Base-by-base conservation (phyloP, 2,329 filamentous ascomycete genomes). In the Tolypocladium inflatum region DNA sequence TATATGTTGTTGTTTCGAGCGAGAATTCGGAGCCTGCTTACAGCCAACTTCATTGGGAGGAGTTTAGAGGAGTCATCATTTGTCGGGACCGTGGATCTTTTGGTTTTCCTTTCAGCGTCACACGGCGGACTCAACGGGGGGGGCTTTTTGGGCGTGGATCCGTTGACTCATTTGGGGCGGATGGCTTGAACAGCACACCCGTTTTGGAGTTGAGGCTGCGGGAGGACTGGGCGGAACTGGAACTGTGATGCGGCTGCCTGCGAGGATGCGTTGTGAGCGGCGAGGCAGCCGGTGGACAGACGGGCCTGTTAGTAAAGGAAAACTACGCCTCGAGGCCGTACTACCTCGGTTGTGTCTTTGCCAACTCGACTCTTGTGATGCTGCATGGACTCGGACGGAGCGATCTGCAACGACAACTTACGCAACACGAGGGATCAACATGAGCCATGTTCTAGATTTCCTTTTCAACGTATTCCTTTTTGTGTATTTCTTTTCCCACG, bases 41-140 rank as follows among this genome's bases (percentile, higher is more conserved):
- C 51, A 21, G 23, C 41, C 21, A n/a, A 23, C 5, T 23, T 45
- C 57, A 61, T 57, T 58, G 57, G 50, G 48, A 58, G 66, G 66
- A 62, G 65, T 68, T 63, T 55, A 51, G 17, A 51, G 48, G 30
- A 8, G 30, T 35, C 15, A 35, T n/a, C 19, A 51, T 11, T 19
- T 35, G 48, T 11, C 30, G 17, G 23, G 15, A 15, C 39, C 39
- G n/a, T 39, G 38, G 37, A 17, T 9, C 21, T 15, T 50, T 50
- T 11, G 15, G 3, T 4, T 45, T 26, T 15, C 5, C 42, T 19
- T 8, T 23, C 3, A 38, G 15, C 37, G 37, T 17, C 37, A 38
- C 37, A 17, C 37, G 37, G 37, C 37, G 37, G 37, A 38, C 17
- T 38, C 13, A 6, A 38, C 7, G 15, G 13, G 37, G 13, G 37